phyloP scores from a whole-genome alignment of 202 grass and related monocot genomes.

The Panicum hallii region DNA sequence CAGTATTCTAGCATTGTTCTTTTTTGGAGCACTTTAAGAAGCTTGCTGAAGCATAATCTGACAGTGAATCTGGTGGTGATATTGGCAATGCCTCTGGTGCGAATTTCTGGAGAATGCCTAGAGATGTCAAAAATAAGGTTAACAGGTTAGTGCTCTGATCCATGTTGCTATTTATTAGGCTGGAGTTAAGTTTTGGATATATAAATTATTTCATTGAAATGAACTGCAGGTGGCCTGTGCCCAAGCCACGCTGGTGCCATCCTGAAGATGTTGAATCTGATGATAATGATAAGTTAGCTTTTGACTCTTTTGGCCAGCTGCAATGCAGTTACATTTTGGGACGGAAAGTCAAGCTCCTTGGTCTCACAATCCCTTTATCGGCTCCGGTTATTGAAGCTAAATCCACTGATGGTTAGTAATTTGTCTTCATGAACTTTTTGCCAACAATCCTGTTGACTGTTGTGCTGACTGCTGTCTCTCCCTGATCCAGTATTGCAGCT shows the following conservation, averaged over 20 bases:
- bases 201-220: not conserved
- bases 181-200: not conserved
- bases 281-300: constrained; percentile 1
- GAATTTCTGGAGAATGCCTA: not conserved
- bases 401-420: constrained; percentile 67
- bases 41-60: not conserved
- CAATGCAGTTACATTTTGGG: not conserved
- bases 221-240: constrained; percentile 22
- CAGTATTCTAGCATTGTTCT: not conserved
- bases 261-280: not conserved
- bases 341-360: not conserved
- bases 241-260: not conserved
- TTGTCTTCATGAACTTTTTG: constrained; percentile 1
- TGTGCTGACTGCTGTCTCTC: not conserved
- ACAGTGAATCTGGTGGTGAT: not conserved
- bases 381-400: constrained; percentile 84
- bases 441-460: not conserved
- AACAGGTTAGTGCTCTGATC: not conserved
- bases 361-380: not conserved
- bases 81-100: not conserved
- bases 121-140: not conserved
- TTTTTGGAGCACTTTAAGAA: not conserved
- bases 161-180: constrained; percentile 9
- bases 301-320: no score
- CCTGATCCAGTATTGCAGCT: not conserved